Percentiles rank a stretch among this genome's conserved stretches.
Evolutionary conservation across 345 rosid genomes (phyloP).

Genomic region (Triadica sebifera): DNA sequence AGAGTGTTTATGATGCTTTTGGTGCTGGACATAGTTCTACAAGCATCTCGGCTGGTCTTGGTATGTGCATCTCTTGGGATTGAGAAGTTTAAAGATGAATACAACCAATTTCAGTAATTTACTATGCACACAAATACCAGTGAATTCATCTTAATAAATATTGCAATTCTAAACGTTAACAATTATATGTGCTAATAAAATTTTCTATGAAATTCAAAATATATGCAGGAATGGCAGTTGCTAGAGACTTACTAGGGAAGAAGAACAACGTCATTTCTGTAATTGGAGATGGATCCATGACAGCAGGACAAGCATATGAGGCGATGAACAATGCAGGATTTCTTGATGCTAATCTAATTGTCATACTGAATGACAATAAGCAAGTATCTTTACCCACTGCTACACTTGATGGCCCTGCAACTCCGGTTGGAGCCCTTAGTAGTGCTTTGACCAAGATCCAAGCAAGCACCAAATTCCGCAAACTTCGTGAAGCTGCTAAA

Average conservation of each 20-base stretch:
- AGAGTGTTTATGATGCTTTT: slow-evolving; percentile 63
- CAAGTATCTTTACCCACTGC: slow-evolving; percentile 79
- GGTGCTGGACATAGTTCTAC: slow-evolving; percentile 80
- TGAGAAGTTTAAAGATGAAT: not conserved
- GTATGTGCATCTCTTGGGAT: slow-evolving; percentile 27
- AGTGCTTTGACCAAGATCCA: slow-evolving; percentile 54
- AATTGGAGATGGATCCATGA: slow-evolving; percentile 83
- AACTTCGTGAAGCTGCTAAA: slow-evolving; percentile 68
- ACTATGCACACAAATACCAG: not conserved
- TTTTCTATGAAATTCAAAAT: not conserved
- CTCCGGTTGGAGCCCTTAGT: slow-evolving; percentile 72
- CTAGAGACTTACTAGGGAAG: slow-evolving; percentile 54
- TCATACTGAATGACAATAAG: slow-evolving; percentile 62
- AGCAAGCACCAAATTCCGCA: slow-evolving; percentile 56
- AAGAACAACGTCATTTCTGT: slow-evolving; percentile 61
- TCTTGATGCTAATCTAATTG: slow-evolving; percentile 56
- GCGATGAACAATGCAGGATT: slow-evolving; percentile 77
- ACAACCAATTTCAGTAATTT: not conserved
- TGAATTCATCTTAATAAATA: not conserved
- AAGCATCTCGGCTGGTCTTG: slow-evolving; percentile 80
- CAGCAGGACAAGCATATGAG: slow-evolving; percentile 75
- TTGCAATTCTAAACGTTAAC: not conserved
- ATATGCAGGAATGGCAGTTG: slow-evolving; percentile 68
- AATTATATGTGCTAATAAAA: not conserved
- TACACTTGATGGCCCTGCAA: slow-evolving; percentile 69